Evolutionary conservation across 306 rosid genomes (phyloP).

Genomic region (Pyrus communis): DNA sequence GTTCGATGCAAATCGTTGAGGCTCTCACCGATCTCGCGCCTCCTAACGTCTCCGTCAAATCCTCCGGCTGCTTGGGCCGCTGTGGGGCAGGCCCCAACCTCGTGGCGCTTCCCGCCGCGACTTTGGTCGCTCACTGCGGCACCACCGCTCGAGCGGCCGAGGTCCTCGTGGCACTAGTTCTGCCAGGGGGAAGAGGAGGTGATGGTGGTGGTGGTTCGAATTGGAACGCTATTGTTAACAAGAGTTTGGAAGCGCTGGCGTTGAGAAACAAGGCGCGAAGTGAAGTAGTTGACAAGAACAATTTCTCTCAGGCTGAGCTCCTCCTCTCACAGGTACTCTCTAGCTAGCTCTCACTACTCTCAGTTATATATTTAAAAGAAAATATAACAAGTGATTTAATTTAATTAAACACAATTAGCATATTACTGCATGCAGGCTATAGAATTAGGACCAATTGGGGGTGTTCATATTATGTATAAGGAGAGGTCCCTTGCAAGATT

Average conservation of each 20-base stretch:
- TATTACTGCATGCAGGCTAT: constrained; percentile 32
- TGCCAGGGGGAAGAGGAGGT: neutral
- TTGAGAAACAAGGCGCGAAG: constrained; percentile 56
- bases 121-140: constrained; percentile 52
- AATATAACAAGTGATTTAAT: neutral
- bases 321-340: constrained; percentile 55
- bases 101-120: constrained; percentile 45
- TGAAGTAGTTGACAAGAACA: constrained; percentile 27
- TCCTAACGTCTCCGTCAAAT: constrained; percentile 43
- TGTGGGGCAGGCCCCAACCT: constrained; percentile 87
- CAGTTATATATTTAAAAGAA: no score
- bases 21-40: constrained; percentile 58
- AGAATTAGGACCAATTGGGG: constrained; percentile 68
- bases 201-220: constrained; percentile 13
- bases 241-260: constrained; percentile 72
- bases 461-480: constrained; percentile 46
- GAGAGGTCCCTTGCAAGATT: constrained; percentile 73
- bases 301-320: constrained; percentile 55
- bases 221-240: constrained; percentile 13
- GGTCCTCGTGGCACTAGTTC: constrained; percentile 17
- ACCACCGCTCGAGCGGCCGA: constrained; percentile 62
- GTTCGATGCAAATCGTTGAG: constrained; percentile 68
- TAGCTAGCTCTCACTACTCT: no score
- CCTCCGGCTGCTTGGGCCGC: constrained; percentile 67
- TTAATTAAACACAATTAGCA: neutral